Percentiles rank a stretch among this genome's conserved stretches.
These are phyloP conservation scores for Pythium phragmitis DNA, from an alignment of 352 stramenopile genomes.

Conservation along the genomic window DNA sequence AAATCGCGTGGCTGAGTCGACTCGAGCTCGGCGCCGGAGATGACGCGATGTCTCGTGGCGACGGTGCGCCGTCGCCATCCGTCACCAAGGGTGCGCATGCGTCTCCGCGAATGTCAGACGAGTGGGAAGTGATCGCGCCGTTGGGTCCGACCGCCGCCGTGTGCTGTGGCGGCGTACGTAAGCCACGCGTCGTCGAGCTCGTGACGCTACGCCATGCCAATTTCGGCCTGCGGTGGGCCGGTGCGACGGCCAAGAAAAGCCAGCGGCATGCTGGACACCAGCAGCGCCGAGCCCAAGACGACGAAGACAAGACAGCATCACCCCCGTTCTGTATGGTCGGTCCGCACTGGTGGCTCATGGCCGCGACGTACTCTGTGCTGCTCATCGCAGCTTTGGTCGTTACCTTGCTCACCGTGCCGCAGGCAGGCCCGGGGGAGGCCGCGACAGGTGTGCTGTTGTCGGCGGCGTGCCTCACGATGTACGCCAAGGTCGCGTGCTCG, in stretches of 20 bases:
- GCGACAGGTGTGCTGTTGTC: conserved; percentile 57
- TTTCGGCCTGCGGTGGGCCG: conserved; percentile 47
- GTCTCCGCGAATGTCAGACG: background rate
- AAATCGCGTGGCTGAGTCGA: conserved; percentile 15
- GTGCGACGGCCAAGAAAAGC: conserved; percentile 4
- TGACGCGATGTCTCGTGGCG: conserved; percentile 2
- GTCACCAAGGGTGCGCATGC: background rate
- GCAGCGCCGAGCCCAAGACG: background rate
- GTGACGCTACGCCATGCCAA: conserved; percentile 59
- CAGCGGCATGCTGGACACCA: background rate
- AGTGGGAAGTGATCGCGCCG: conserved; percentile 11
- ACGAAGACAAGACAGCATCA: background rate
- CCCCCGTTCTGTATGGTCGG: conserved; percentile 62
- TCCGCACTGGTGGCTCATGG: conserved; percentile 79
- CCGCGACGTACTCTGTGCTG: conserved; percentile 56
- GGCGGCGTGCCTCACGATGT: conserved; percentile 52
- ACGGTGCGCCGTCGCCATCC: background rate
- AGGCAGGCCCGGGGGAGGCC: conserved; percentile 42
- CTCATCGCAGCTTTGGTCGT: conserved; percentile 42
- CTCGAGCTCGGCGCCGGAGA: conserved; percentile 1
- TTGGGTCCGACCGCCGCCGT: background rate
- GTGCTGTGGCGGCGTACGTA: background rate
- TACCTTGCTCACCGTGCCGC: conserved; percentile 46
- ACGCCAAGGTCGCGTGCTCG: conserved; percentile 71
- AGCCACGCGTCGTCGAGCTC: conserved; percentile 35